Conservation (phyloP, 2,329 filamentous ascomycete genomes). For the Beauveria scarabaeidicola region DNA sequence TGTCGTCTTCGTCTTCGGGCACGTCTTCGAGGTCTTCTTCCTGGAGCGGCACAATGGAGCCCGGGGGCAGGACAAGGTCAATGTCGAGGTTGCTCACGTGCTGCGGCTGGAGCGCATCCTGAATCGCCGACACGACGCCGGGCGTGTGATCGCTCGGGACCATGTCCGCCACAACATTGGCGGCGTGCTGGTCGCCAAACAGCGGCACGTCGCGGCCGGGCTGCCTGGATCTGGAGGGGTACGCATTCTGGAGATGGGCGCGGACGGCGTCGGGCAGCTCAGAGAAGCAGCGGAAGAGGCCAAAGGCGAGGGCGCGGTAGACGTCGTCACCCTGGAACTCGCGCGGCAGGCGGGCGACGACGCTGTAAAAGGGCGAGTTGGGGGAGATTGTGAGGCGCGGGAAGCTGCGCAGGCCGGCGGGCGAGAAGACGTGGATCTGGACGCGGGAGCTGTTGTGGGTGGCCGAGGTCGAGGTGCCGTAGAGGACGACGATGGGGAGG, state of each 20-base stretch:
- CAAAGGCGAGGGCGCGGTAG: slow-evolving; percentile 84
- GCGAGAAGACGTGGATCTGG: slow-evolving; percentile 85
- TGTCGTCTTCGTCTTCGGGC: slow-evolving; percentile 55
- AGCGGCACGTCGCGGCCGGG: slow-evolving; percentile 59
- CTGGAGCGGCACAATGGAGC: slow-evolving; percentile 59
- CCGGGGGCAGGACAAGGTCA: slow-evolving; percentile 75
- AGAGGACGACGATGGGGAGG: slow-evolving; percentile 79
- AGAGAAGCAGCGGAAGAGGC: slow-evolving; percentile 86
- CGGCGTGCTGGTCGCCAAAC: slow-evolving; percentile 88
- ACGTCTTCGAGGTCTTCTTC: slow-evolving; percentile 51
- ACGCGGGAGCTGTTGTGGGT: slow-evolving; percentile 86
- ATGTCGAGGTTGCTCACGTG: slow-evolving; percentile 78
- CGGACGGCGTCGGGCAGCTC: slow-evolving; percentile 76
- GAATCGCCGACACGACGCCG: slow-evolving; percentile 65
- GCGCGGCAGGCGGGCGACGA: slow-evolving; percentile 80
- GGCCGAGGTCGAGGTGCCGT: slow-evolving; percentile 81
- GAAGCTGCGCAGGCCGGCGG: slow-evolving; percentile 83
- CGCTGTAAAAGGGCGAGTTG: slow-evolving; percentile 81
- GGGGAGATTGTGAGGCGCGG: slow-evolving; percentile 88
- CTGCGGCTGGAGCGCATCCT: slow-evolving; percentile 70
- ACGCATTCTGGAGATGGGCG: slow-evolving; percentile 54
- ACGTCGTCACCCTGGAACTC: slow-evolving; percentile 95
- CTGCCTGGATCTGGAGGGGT: slow-evolving; percentile 38
- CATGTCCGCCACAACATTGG: slow-evolving; percentile 80
- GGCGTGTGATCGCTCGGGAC: slow-evolving; percentile 67